Percentiles rank a stretch among this genome's conserved stretches.
Conservation (phyloP, 2,329 filamentous ascomycete species). For the Ophiosphaerella narmari region DNA sequence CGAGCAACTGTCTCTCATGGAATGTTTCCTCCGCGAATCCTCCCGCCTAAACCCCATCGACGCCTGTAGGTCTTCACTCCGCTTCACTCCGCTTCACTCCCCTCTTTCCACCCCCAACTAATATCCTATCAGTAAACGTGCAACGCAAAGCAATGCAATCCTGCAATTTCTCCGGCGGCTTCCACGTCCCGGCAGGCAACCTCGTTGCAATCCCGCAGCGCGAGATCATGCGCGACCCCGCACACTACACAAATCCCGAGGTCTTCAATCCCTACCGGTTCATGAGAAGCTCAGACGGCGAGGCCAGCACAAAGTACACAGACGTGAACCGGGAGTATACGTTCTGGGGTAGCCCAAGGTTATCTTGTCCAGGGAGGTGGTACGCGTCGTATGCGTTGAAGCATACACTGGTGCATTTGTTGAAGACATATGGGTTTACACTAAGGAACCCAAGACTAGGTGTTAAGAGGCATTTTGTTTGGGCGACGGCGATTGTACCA, state of each 20-base stretch:
- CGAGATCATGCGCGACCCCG: not conserved
- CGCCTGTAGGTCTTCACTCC: not conserved
- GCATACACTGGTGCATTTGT: not conserved
- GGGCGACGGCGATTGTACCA: not conserved
- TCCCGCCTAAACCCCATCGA: not conserved
- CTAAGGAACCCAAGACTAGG: not conserved
- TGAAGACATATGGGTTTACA: not conserved
- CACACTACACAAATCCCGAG: not conserved
- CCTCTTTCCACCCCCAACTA: not conserved
- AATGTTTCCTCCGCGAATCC: not conserved
- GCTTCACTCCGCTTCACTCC: not conserved
- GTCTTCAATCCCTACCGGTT: not conserved
- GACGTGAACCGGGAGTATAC: constrained; percentile 4
- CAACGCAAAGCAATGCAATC: not conserved
- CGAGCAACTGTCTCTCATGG: not conserved
- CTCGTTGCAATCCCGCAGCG: not conserved
- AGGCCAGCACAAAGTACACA: constrained; percentile 1
- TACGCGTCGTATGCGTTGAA: constrained; percentile 1
- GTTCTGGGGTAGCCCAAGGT: constrained; percentile 4
- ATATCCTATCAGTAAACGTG: not conserved
- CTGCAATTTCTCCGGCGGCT: not conserved
- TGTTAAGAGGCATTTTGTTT: not conserved
- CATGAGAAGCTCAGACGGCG: not conserved
- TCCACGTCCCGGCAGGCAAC: not conserved
- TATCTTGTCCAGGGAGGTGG: constrained; percentile 2